Conservation (phyloP, 805 yeast genomes). For the Kazachstania bromeliacearum region DNA sequence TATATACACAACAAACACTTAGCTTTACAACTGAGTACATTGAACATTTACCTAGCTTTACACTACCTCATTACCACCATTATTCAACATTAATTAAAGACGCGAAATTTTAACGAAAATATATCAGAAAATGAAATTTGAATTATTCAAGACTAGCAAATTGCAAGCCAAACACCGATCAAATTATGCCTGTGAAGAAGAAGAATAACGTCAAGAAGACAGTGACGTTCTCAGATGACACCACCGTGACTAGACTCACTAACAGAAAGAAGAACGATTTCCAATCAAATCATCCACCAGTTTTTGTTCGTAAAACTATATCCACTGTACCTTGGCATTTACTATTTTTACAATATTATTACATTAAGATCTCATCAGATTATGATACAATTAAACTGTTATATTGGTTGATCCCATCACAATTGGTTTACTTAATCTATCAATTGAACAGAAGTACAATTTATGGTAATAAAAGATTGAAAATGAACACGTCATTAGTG, state of each 20-base stretch:
- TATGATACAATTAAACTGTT: slow-evolving; percentile 23
- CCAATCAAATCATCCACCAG: slow-evolving; percentile 25
- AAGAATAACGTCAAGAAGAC: slow-evolving; percentile 18
- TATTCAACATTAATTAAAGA: too few species aligned
- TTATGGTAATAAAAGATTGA: slow-evolving; percentile 28
- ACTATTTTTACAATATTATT: slow-evolving; percentile 27
- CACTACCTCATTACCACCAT: too few species aligned
- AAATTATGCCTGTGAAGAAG: too few species aligned
- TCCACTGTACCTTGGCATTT: slow-evolving; percentile 27
- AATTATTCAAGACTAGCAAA: too few species aligned
- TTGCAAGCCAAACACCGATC: too few species aligned
- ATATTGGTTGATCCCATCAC: slow-evolving; percentile 26
- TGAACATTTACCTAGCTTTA: too few species aligned
- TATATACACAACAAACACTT: too few species aligned
- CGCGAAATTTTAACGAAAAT: too few species aligned
- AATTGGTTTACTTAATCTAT: slow-evolving; percentile 29
- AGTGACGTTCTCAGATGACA: slow-evolving; percentile 30
- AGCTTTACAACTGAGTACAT: too few species aligned
- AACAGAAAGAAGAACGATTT: slow-evolving; percentile 14
- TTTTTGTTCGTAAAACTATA: slow-evolving; percentile 24
- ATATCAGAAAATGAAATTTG: too few species aligned
- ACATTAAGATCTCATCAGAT: slow-evolving; percentile 21
- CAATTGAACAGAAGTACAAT: slow-evolving; percentile 28
- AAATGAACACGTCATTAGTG: slow-evolving; percentile 19
- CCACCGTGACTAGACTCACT: slow-evolving; percentile 18